phyloP scores from a whole-genome alignment of 192 early-diverging fungal genomes.

The Paraglomus brasilianum region DNA sequence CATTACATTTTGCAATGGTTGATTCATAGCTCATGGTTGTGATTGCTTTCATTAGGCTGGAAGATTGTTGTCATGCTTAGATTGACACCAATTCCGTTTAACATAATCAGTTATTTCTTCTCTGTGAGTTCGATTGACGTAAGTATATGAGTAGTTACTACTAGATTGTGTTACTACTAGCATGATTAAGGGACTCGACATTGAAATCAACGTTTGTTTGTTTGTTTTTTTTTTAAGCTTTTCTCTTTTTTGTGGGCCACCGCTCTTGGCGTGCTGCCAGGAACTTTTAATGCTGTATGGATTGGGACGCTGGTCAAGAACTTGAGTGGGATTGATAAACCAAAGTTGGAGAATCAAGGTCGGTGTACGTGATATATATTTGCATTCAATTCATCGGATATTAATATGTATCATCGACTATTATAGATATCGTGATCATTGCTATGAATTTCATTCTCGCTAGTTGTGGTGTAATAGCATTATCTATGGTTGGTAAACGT shows the following conservation, averaged over 20 bases:
- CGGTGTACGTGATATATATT: not conserved
- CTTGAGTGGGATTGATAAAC: conserved; percentile 43
- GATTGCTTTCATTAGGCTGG: conserved; percentile 38
- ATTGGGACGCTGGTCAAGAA: conserved; percentile 46
- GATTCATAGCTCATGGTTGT: not conserved
- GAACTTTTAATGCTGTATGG: conserved; percentile 47
- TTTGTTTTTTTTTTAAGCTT: conserved; percentile 16
- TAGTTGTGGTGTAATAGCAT: conserved; percentile 37
- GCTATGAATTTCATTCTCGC: conserved; percentile 46
- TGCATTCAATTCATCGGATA: not conserved
- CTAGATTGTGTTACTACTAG: too few relatives aligned
- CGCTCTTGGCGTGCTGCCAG: conserved; percentile 42
- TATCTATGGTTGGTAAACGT: conserved; percentile 45
- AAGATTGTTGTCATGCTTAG: conserved; percentile 51
- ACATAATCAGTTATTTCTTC: conserved; percentile 47
- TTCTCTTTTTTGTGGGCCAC: conserved; percentile 46
- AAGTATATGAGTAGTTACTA: conserved; percentile 8
- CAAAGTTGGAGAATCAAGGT: conserved; percentile 39
- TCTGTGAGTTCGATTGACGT: conserved; percentile 42
- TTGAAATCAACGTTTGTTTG: too few relatives aligned
- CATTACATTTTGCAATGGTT: conserved; percentile 4
- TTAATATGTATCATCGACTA: not conserved
- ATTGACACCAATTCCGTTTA: conserved; percentile 45
- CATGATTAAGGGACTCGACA: too few relatives aligned
- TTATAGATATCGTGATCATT: conserved; percentile 40